A percentile compares a stretch with the other conserved stretches of the same genome.
phyloP scores from a whole-genome alignment of 2,329 filamentous ascomycete species.

The Fusarium gaditjirri region DNA sequence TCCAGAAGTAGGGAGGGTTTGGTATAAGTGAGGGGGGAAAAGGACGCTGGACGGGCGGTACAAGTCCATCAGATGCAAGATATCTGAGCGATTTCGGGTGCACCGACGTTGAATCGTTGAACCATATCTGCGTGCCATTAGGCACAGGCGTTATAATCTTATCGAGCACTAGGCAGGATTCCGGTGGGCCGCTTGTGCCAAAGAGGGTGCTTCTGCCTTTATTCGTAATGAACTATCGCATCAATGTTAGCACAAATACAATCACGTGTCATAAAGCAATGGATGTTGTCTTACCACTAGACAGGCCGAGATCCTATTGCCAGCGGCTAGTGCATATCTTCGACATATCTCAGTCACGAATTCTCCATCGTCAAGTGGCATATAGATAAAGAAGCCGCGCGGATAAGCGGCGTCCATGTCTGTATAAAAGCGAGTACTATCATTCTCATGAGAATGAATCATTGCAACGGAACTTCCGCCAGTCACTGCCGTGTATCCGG shows the following conservation, averaged over 20 bases:
- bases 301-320: not conserved
- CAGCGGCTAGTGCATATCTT: not conserved
- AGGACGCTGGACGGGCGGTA: not conserved
- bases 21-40: slow-evolving; percentile 8
- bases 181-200: slow-evolving; percentile 17
- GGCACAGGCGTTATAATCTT: not conserved
- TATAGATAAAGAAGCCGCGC: not conserved
- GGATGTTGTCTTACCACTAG: slow-evolving; percentile 8
- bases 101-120: not conserved
- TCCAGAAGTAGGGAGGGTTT: slow-evolving; percentile 11
- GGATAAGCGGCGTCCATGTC: slow-evolving; percentile 6
- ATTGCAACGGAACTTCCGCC: not conserved
- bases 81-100: not conserved
- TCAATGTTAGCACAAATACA: not conserved
- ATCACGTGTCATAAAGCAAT: not conserved
- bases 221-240: not conserved
- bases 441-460: slow-evolving; percentile 12
- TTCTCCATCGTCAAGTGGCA: slow-evolving; percentile 26
- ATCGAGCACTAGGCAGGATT: slow-evolving; percentile 10
- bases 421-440: slow-evolving; percentile 6
- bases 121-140: slow-evolving; percentile 10
- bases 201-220: slow-evolving; percentile 19
- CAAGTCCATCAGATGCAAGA: not conserved
- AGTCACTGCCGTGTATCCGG: slow-evolving; percentile 23
- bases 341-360: slow-evolving; percentile 19